phyloP scores from a whole-genome alignment of 176 grass and related monocot genomes.

The Pontederia paniculata region DNA sequence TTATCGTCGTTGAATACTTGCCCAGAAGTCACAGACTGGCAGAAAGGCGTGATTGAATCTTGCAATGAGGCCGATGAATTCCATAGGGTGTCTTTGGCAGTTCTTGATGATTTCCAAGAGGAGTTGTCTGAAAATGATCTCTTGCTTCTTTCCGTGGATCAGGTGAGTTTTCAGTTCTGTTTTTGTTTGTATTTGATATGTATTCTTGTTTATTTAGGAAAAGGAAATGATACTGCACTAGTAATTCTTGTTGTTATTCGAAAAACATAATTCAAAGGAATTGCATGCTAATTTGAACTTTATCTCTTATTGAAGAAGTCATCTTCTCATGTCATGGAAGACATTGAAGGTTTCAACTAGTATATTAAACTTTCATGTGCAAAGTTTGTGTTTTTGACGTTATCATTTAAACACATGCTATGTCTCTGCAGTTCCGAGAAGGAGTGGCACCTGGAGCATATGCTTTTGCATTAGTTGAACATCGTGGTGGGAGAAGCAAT shows the following conservation, averaged over 20 bases:
- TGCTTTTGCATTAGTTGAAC: slow-evolving; percentile 83
- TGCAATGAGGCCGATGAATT: slow-evolving; percentile 62
- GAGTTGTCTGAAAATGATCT: slow-evolving; percentile 71
- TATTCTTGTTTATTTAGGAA: too few species aligned
- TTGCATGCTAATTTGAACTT: too few species aligned
- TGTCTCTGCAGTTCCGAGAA: slow-evolving; percentile 54
- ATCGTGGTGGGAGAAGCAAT: slow-evolving; percentile 45
- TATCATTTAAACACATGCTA: neutral
- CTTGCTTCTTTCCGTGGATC: slow-evolving; percentile 65
- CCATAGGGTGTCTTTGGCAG: slow-evolving; percentile 52
- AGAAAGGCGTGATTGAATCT: slow-evolving; percentile 29
- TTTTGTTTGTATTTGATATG: neutral
- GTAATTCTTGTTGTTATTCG: too few species aligned
- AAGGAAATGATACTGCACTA: too few species aligned
- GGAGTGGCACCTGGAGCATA: slow-evolving; percentile 52
- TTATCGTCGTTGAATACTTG: slow-evolving; percentile 8
- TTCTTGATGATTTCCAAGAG: slow-evolving; percentile 42
- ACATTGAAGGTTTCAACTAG: neutral
- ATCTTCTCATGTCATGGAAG: too few species aligned
- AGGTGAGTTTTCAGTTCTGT: slow-evolving; percentile 28
- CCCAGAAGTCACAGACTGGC: slow-evolving; percentile 57
- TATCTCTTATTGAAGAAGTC: too few species aligned
- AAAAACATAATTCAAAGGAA: too few species aligned
- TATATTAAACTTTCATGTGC: neutral
- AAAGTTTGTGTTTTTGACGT: neutral